Base-by-base conservation (phyloP, 176 grass and related monocot species). In the Oryza meridionalis region DNA sequence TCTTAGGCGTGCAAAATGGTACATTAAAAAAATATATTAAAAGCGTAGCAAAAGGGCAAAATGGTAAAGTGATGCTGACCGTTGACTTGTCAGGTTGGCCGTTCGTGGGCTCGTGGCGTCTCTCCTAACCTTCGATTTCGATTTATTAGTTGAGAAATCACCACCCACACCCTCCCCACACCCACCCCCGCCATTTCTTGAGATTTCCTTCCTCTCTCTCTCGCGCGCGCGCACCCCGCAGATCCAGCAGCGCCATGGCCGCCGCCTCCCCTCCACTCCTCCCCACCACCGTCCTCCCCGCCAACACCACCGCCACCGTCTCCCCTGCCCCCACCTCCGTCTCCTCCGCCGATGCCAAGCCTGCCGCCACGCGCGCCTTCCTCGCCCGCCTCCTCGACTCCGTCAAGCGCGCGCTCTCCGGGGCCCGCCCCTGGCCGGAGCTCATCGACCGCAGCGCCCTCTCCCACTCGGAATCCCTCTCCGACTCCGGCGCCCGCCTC, bases 401-500 rank as follows among this genome's bases (percentile, higher is more conserved):
- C 6, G 8, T 72, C 67, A 67, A 77, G 15, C 71, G 50, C 35
- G 75, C 84, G 9, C 85, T 90, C 64, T 65, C 86, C 2, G 88
- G 85, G 14, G 73, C 84, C 3, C 88, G 88, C 0, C 88, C 84
- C 11, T 90, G 85, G 79, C 19, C 68, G 7, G 86, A 94, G 82
- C 72, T 90, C 47, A 0, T 63, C 22, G 88, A 88, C 74, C 69
- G 64, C 5, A 72, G 79, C 7, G 86, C 88, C 24, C 77, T 91
- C 86, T 44, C 85, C 2, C 85, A 69, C 16, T 86, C 92, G 8
- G 75, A 88, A 0, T 69, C 87, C 49, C 27, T 88, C 77, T 22
- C 81, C 62, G 89, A 94, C 0, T 81, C 92, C 80, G 29, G 83
- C 76, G 66, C 85, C 12, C 92, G 94, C 25, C 83, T 92, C 9